Evolutionary conservation across 192 early-diverging fungal genomes (phyloP).

Genomic region (Podila verticillata): DNA sequence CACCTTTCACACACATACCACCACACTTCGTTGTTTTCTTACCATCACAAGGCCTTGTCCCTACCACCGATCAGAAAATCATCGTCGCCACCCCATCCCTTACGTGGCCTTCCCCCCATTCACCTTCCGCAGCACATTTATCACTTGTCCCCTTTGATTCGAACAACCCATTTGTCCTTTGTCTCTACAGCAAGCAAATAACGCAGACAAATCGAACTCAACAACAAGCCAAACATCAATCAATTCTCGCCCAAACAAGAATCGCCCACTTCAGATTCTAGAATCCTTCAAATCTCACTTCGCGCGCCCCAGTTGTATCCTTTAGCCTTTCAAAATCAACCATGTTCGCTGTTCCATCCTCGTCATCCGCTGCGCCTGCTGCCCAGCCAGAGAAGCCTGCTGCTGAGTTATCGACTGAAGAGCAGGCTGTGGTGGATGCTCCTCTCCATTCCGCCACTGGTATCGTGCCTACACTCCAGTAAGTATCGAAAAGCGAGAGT

Average conservation of each 20-base stretch:
- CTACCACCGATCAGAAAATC: no score
- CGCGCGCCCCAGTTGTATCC: neutral
- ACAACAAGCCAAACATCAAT: neutral
- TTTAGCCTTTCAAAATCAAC: neutral
- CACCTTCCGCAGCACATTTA: no score
- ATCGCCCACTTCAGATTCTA: neutral
- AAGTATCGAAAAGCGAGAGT: conserved; percentile 43
- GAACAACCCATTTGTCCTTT: no score
- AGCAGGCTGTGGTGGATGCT: conserved; percentile 40
- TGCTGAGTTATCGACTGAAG: conserved; percentile 32
- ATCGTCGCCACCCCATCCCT: no score
- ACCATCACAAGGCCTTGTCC: no score
- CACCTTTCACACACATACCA: no score
- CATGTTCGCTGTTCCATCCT: conserved; percentile 50
- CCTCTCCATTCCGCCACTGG: conserved; percentile 59
- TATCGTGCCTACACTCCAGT: conserved; percentile 71
- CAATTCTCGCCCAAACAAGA: neutral
- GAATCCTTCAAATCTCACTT: neutral
- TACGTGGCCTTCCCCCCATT: no score
- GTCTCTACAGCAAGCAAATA: no score
- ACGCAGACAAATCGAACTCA: neutral
- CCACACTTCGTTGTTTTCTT: no score
- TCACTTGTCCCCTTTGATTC: no score
- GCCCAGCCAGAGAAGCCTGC: conserved; percentile 22
- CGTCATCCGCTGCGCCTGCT: conserved; percentile 25